phyloP scores from a whole-genome alignment of 192 early-diverging fungal species.

The Linnemannia elongata region DNA sequence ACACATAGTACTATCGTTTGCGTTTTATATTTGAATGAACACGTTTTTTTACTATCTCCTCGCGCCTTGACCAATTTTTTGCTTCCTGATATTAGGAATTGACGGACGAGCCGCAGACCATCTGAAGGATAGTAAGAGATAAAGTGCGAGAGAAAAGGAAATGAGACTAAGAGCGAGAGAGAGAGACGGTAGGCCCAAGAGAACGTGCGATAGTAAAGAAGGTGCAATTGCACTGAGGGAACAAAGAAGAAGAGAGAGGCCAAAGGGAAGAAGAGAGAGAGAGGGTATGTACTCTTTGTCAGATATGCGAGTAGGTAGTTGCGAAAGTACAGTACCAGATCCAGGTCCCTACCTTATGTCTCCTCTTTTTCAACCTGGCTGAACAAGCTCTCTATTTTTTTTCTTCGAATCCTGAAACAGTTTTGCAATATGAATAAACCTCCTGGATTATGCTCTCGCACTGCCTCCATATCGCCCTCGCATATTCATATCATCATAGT shows the following conservation, averaged over 20 bases:
- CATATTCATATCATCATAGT: not conserved
- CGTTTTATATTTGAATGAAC: not conserved
- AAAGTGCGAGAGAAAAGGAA: not conserved
- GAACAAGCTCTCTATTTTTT: not conserved
- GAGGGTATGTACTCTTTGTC: slow-evolving; percentile 1
- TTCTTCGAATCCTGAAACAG: not conserved
- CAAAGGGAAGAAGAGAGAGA: not conserved
- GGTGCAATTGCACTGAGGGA: not conserved
- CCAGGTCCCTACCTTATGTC: not conserved
- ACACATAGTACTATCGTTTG: too few species aligned
- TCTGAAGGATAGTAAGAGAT: slow-evolving; percentile 2
- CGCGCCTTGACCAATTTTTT: not conserved
- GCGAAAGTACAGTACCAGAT: not conserved
- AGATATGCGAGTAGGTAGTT: not conserved
- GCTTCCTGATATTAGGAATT: not conserved
- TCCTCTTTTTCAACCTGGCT: too few species aligned
- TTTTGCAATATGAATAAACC: not conserved
- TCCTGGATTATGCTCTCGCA: slow-evolving; percentile 1
- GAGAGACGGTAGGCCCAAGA: too few species aligned
- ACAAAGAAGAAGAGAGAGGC: not conserved
- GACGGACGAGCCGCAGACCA: not conserved
- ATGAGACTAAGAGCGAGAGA: not conserved
- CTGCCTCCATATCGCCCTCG: not conserved
- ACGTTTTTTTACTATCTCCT: not conserved
- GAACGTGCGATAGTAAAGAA: not conserved